Conservation (phyloP, 2,329 filamentous ascomycete species). For the Furcasterigmium furcatum region DNA sequence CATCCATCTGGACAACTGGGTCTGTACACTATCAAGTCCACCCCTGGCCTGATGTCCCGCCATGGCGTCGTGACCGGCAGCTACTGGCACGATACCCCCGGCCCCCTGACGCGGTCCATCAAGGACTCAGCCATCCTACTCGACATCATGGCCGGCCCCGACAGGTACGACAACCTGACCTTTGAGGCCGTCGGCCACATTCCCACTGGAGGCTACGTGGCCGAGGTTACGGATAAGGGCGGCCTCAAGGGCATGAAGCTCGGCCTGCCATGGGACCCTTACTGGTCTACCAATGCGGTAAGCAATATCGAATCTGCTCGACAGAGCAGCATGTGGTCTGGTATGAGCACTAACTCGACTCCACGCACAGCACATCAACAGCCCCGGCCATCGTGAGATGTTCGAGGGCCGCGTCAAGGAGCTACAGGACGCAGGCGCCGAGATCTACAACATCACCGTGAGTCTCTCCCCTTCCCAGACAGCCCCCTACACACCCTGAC, state of each 20-base stretch:
- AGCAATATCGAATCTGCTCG: too few species aligned
- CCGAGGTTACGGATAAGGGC: background rate
- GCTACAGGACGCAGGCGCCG: background rate
- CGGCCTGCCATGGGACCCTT: slow-evolving; percentile 1
- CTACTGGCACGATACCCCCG: slow-evolving; percentile 5
- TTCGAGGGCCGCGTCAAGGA: background rate
- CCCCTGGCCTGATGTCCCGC: slow-evolving; percentile 2
- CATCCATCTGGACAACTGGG: too few species aligned
- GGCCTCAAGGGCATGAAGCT: slow-evolving; percentile 1
- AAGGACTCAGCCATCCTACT: background rate
- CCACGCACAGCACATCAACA: too few species aligned
- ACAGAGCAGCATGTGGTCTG: too few species aligned
- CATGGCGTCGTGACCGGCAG: slow-evolving; percentile 4
- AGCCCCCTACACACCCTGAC: background rate
- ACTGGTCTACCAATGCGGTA: too few species aligned
- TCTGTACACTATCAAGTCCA: slow-evolving; percentile 4
- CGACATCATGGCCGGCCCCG: slow-evolving; percentile 1
- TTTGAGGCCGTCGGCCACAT: background rate
- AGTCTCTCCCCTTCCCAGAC: background rate
- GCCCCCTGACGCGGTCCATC: slow-evolving; percentile 2
- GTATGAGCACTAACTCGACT: too few species aligned
- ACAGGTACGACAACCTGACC: slow-evolving; percentile 1
- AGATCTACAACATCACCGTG: slow-evolving; percentile 2
- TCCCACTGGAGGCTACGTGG: background rate
- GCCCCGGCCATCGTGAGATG: too few species aligned